Percentiles rank a stretch among this genome's conserved stretches.
phyloP scores from a whole-genome alignment of 768 basidiomycete species.

The Phlebiopsis flavidoalba region DNA sequence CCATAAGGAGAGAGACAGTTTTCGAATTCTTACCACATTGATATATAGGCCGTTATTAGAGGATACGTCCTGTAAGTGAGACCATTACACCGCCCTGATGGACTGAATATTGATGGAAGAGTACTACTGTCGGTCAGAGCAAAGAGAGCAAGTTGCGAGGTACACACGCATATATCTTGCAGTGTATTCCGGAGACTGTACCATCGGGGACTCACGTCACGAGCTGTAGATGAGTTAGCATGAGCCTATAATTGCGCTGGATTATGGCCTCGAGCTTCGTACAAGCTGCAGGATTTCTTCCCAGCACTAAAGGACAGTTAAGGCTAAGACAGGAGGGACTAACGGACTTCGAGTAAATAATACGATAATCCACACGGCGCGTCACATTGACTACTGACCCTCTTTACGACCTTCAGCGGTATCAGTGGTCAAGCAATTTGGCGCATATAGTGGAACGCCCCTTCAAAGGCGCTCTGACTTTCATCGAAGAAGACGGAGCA shows the following conservation, averaged over 20 bases:
- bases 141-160: not conserved
- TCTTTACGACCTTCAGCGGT: constrained; percentile 56
- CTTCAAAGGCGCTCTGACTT: not conserved
- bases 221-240: constrained; percentile 26
- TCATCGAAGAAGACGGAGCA: not conserved
- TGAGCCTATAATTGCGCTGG: not conserved
- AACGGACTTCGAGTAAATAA: not conserved
- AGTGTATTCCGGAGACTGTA: constrained; percentile 67
- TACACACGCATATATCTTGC: constrained; percentile 74
- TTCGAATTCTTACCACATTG: constrained; percentile 65
- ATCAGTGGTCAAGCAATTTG: constrained; percentile 55
- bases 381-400: constrained; percentile 33
- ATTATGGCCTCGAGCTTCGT: constrained; percentile 8
- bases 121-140: not conserved
- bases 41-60: constrained; percentile 71
- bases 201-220: constrained; percentile 60
- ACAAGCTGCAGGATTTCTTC: constrained; percentile 69
- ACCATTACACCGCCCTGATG: constrained; percentile 66
- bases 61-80: constrained; percentile 77
- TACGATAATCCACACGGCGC: not conserved
- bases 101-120: constrained; percentile 54
- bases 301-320: constrained; percentile 61
- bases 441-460: constrained; percentile 54
- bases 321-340: constrained; percentile 61
- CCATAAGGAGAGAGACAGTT: constrained; percentile 66